Conservation (phyloP, 345 rosid species). For the Jatropha curcas region DNA sequence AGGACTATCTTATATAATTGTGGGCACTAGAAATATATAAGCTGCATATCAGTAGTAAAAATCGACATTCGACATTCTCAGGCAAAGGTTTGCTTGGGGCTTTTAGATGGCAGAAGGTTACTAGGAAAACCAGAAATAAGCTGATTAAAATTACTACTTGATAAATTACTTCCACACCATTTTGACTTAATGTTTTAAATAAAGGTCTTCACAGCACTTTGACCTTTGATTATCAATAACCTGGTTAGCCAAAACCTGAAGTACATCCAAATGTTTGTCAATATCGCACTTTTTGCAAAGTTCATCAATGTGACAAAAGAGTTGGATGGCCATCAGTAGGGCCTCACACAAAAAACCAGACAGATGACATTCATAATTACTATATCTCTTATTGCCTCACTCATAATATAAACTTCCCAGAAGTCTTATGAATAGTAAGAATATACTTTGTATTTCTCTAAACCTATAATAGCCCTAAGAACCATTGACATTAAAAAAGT, state of each 20-base stretch:
- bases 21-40: not conserved
- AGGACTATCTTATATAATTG: not conserved
- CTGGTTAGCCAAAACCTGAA: not conserved
- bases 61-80: not conserved
- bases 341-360: not conserved
- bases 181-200: not conserved
- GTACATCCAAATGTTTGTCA: not conserved
- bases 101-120: not conserved
- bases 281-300: not conserved
- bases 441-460: not conserved
- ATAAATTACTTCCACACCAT: too few species aligned
- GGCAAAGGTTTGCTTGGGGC: constrained; percentile 1
- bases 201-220: not conserved
- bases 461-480: not conserved
- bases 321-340: not conserved
- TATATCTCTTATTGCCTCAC: not conserved
- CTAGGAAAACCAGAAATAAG: not conserved
- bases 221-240: not conserved
- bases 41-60: not conserved
- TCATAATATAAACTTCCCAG: not conserved
- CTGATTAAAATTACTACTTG: too few species aligned
- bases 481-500: not conserved
- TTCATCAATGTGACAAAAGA: not conserved
- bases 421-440: not conserved
- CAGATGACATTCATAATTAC: not conserved